Conservation (phyloP, 2,329 filamentous ascomycete genomes). For the Phialophora verrucosa region DNA sequence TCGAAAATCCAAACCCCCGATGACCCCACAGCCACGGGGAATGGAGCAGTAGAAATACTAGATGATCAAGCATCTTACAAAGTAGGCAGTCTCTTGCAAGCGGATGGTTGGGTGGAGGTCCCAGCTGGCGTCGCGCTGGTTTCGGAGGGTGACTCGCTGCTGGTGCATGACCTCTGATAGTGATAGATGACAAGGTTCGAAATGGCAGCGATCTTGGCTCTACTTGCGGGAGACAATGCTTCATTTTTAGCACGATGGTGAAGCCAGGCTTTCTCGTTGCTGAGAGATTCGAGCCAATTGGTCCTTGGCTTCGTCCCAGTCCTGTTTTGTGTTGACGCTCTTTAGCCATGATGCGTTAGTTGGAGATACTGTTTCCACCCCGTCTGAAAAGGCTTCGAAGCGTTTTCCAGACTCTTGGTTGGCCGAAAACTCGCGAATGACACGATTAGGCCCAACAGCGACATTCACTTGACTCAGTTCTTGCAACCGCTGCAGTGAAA, state of each 20-base stretch:
- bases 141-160: neutral
- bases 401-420: neutral
- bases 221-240: no score
- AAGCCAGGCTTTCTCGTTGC: no score
- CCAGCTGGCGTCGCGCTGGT: neutral
- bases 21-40: no score
- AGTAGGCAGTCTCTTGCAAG: neutral
- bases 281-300: no score
- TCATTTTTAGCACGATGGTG: no score
- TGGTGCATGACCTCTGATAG: neutral
- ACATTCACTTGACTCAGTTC: neutral
- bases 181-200: neutral
- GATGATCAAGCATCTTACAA: neutral
- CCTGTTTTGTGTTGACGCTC: neutral
- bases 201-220: no score
- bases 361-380: neutral
- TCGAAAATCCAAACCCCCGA: no score
- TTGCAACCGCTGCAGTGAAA: constrained; percentile 38
- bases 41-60: neutral
- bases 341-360: neutral
- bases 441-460: neutral
- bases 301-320: neutral
- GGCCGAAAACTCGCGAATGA: neutral
- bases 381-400: neutral
- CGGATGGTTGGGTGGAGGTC: neutral